These are phyloP conservation scores for Dictyostelium discoideum DNA, from an alignment of 78 protist genomes.

Conservation along the genomic window DNA sequence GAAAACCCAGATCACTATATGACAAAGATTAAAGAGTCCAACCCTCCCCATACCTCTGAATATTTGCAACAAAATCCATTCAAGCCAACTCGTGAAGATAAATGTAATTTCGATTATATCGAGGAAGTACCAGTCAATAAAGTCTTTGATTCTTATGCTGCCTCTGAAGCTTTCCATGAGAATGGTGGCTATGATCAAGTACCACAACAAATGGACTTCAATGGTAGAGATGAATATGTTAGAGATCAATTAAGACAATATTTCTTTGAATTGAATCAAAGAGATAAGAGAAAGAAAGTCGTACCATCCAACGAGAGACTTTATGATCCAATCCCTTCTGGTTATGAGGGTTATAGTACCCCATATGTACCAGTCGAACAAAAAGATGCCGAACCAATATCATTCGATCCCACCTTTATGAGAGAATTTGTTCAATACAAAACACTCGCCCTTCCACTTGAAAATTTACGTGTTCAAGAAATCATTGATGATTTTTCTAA, in stretches of 20 bases:
- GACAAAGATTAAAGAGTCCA: background rate
- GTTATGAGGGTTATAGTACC: background rate
- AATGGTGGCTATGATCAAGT: background rate
- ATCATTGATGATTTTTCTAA: background rate
- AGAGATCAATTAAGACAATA: constrained; percentile 16
- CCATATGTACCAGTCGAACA: background rate
- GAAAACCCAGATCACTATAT: background rate
- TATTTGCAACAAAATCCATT: background rate
- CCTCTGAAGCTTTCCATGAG: background rate
- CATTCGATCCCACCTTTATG: background rate
- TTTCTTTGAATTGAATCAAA: background rate
- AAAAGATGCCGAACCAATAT: background rate
- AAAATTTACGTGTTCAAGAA: background rate
- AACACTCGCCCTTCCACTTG: background rate
- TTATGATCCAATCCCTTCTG: background rate
- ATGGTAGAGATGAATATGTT: background rate
- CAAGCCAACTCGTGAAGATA: too few relatives aligned
- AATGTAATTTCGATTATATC: background rate
- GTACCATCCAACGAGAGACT: background rate
- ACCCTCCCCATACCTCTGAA: too few relatives aligned
- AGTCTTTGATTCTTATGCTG: background rate
- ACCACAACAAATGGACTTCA: background rate
- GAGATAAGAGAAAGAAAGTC: background rate
- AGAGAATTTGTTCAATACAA: constrained; percentile 10
- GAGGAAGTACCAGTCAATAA: background rate